These are phyloP conservation scores for Arctium lappa DNA, from an alignment of 129 eudicot species.

Conservation along the genomic window DNA sequence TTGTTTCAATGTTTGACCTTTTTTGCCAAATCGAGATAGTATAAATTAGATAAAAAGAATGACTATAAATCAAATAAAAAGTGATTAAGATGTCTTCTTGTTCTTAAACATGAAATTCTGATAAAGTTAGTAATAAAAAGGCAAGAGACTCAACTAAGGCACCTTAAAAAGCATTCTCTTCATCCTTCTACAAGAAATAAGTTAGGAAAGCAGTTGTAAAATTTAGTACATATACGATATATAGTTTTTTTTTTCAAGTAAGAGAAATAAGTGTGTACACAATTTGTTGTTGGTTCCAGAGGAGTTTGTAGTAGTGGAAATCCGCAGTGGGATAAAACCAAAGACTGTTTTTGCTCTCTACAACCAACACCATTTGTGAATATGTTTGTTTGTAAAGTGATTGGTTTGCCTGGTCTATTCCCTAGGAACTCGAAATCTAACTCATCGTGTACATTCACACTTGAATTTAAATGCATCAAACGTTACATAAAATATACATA, in stretches of 20 bases:
- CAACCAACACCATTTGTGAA: conserved; percentile 36
- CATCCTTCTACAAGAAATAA: too few relatives aligned
- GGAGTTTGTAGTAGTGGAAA: conserved; percentile 43
- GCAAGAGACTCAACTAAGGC: too few relatives aligned
- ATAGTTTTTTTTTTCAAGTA: too few relatives aligned
- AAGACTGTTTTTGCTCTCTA: conserved; percentile 46
- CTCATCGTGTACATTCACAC: conserved; percentile 32
- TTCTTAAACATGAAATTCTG: too few relatives aligned
- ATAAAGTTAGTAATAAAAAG: too few relatives aligned
- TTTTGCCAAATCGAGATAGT: too few relatives aligned
- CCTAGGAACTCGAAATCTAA: conserved; percentile 63
- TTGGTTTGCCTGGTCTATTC: conserved; percentile 29
- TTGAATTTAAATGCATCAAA: conserved; percentile 48
- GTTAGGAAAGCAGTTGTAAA: background rate
- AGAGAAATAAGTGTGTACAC: conserved; percentile 32
- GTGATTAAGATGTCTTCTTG: too few relatives aligned
- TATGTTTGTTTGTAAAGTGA: conserved; percentile 43
- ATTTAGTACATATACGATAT: too few relatives aligned
- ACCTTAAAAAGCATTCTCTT: too few relatives aligned
- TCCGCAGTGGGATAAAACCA: conserved; percentile 61
- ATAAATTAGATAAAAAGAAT: too few relatives aligned
- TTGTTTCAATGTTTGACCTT: too few relatives aligned
- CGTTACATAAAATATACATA: background rate
- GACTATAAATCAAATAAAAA: too few relatives aligned
- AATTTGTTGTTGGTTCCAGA: conserved; percentile 57